phyloP scores from a whole-genome alignment of 2,329 filamentous ascomycete genomes.

The Aspergillus eucalypticola region DNA sequence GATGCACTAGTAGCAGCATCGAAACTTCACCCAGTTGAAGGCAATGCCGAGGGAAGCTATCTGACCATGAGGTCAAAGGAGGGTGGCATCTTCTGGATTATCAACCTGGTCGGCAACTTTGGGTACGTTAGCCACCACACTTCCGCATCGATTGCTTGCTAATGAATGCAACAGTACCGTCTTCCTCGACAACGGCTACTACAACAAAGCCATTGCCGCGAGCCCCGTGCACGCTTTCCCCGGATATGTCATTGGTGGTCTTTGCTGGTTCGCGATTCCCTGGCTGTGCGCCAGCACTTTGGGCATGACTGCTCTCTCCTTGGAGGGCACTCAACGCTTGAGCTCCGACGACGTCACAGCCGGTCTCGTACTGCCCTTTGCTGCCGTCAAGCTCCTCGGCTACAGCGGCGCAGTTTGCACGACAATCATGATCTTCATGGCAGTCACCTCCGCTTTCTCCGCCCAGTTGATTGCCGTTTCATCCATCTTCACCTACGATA shows the following conservation, averaged over 20 bases:
- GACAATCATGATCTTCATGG: constrained; percentile 83
- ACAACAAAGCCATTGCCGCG: constrained; percentile 91
- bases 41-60: constrained; percentile 79
- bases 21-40: constrained; percentile 69
- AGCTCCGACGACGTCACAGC: constrained; percentile 72
- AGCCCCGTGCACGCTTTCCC: constrained; percentile 82
- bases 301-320: constrained; percentile 76
- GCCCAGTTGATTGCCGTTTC: constrained; percentile 85
- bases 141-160: background rate
- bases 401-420: constrained; percentile 77
- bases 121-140: constrained; percentile 20
- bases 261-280: constrained; percentile 90
- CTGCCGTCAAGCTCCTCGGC: constrained; percentile 79
- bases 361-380: constrained; percentile 81
- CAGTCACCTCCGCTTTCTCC: constrained; percentile 80
- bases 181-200: constrained; percentile 84
- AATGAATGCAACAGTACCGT: constrained; percentile 58
- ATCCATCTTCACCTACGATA: constrained; percentile 83
- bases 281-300: constrained; percentile 88
- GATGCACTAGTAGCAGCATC: constrained; percentile 73
- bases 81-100: constrained; percentile 86
- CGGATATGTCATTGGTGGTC: constrained; percentile 82
- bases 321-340: constrained; percentile 77
- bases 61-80: constrained; percentile 81
- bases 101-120: constrained; percentile 72